phyloP scores from a whole-genome alignment of 805 yeast species.

The Starmerella sp. region DNA sequence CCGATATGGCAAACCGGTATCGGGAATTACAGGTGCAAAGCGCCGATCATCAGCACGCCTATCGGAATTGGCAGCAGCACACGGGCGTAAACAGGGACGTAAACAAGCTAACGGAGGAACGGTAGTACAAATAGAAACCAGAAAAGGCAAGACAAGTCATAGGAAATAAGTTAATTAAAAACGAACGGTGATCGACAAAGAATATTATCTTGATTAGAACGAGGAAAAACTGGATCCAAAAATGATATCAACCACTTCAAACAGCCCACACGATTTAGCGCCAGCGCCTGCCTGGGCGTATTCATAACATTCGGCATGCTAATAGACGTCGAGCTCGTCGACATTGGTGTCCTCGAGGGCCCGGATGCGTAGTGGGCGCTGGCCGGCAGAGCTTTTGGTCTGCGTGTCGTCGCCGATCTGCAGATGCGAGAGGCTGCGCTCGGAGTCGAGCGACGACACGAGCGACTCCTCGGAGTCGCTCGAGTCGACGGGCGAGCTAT shows the following conservation, averaged over 20 bases:
- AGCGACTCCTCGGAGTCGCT: slow-evolving; percentile 3
- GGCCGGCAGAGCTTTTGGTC: neutral
- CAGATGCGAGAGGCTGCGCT: neutral
- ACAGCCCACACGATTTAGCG: neutral
- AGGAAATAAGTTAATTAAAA: no score
- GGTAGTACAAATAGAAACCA: no score
- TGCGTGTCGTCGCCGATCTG: neutral
- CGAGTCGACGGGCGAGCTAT: neutral
- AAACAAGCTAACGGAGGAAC: no score
- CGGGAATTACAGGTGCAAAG: no score
- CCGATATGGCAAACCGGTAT: no score
- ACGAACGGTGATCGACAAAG: no score
- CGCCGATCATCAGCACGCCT: no score
- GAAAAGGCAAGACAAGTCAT: no score
- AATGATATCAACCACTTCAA: neutral
- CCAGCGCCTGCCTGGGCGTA: neutral
- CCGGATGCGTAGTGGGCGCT: neutral
- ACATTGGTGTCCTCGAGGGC: neutral
- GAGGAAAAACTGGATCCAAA: neutral
- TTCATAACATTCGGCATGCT: neutral
- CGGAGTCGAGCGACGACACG: neutral
- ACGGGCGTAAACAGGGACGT: no score
- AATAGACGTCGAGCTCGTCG: neutral
- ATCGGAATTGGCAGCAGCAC: no score
- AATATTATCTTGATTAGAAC: neutral